Evolutionary conservation across 345 rosid genomes (phyloP).

Genomic region (Linum trigynum): DNA sequence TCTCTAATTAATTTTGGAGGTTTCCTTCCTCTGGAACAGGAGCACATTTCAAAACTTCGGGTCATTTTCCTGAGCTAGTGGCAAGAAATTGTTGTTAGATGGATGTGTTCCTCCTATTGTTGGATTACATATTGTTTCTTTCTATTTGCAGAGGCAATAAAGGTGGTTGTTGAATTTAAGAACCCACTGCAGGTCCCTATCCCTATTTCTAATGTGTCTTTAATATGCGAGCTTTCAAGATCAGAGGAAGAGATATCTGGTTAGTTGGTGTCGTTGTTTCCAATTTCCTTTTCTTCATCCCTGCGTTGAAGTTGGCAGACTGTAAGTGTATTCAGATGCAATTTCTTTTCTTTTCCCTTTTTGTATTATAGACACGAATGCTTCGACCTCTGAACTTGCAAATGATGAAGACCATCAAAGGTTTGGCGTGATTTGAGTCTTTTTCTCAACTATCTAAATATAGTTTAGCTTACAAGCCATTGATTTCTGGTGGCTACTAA

Average conservation of each 20-base stretch:
- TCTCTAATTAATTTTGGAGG: no score
- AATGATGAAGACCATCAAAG: slow-evolving; percentile 31
- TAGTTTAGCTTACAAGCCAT: slow-evolving; percentile 3
- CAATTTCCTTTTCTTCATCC: slow-evolving; percentile 10
- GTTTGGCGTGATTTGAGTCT: slow-evolving; percentile 27
- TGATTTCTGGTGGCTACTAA: slow-evolving; percentile 12
- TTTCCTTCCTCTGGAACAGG: no score
- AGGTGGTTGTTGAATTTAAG: slow-evolving; percentile 61
- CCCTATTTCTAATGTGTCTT: slow-evolving; percentile 56
- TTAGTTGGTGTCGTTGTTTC: slow-evolving; percentile 24
- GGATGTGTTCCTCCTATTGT: no score
- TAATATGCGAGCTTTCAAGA: slow-evolving; percentile 61
- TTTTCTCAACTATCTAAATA: neutral
- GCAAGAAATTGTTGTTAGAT: no score
- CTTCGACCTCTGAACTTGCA: slow-evolving; percentile 33
- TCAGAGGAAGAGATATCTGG: slow-evolving; percentile 57
- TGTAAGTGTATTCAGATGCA: neutral
- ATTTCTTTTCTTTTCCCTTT: neutral
- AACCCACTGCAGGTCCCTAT: slow-evolving; percentile 76
- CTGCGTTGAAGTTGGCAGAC: neutral
- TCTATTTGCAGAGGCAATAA: slow-evolving; percentile 59
- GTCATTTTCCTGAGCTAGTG: no score
- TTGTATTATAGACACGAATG: slow-evolving; percentile 34
- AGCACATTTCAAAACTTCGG: no score
- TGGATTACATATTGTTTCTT: slow-evolving; percentile 1